These are phyloP conservation scores for Mycena sanguinolenta DNA, from an alignment of 768 basidiomycete species.

Conservation along the genomic window DNA sequence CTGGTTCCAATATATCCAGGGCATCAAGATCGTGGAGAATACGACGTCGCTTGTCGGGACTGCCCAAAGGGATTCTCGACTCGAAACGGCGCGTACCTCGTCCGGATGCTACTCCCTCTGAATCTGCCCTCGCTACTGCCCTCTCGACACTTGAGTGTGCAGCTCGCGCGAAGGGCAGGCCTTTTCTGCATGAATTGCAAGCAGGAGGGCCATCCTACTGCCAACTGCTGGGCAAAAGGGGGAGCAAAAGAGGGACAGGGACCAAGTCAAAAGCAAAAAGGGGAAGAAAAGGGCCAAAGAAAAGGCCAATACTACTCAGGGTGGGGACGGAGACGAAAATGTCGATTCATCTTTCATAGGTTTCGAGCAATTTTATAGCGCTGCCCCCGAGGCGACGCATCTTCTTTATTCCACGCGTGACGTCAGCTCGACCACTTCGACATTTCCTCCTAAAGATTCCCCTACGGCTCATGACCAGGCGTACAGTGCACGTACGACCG, in stretches of 20 bases:
- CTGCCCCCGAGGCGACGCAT: not conserved
- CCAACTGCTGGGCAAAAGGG: not conserved
- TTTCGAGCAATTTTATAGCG: not conserved
- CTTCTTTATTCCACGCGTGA: not conserved
- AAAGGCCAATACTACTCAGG: slow-evolving; percentile 6
- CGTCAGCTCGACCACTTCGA: not conserved
- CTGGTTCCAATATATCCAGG: not conserved
- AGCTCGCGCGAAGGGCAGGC: not conserved
- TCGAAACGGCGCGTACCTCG: not conserved
- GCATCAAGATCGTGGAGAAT: not conserved
- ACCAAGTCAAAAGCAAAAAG: not conserved
- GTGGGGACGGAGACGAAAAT: slow-evolving; percentile 10
- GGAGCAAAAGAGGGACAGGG: slow-evolving; percentile 6
- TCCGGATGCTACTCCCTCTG: not conserved
- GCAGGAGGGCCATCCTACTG: not conserved
- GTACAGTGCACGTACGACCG: not conserved
- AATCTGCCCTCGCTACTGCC: slow-evolving; percentile 4
- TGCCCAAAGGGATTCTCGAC: not conserved
- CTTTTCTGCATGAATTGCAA: slow-evolving; percentile 2
- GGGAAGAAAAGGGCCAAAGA: slow-evolving; percentile 10
- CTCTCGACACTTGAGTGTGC: not conserved
- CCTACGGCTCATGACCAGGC: not conserved
- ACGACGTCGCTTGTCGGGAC: not conserved
- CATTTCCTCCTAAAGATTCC: not conserved
- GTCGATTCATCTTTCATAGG: not conserved